Evolutionary conservation across 106 monocot species (phyloP).

Genomic region (Iris macrosiphon): DNA sequence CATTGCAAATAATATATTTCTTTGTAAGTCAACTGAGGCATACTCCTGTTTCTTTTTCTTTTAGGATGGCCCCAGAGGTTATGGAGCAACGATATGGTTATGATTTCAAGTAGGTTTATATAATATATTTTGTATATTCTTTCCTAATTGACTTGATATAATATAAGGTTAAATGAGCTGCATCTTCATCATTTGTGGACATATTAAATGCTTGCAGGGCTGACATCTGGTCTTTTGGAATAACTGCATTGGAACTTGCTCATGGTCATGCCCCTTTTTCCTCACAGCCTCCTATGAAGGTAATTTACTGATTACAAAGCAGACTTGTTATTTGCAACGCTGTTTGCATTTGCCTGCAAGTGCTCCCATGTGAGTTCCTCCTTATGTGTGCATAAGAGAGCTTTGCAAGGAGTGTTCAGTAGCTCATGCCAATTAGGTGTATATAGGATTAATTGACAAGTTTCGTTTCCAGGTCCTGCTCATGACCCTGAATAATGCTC

Average conservation of each 20-base stretch:
- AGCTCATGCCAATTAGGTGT: not conserved
- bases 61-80: slow-evolving; percentile 77
- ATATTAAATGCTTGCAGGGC: slow-evolving; percentile 33
- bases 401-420: not conserved
- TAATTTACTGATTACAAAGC: not conserved
- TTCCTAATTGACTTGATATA: not conserved
- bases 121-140: not conserved
- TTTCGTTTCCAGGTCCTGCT: slow-evolving; percentile 51
- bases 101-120: slow-evolving; percentile 46
- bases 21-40: not conserved
- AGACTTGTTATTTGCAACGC: not conserved
- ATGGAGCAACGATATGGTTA: slow-evolving; percentile 57
- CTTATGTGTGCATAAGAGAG: not conserved
- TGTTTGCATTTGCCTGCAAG: not conserved
- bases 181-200: too few species aligned
- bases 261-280: slow-evolving; percentile 75
- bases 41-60: not conserved
- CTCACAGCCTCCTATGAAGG: slow-evolving; percentile 62
- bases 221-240: slow-evolving; percentile 73
- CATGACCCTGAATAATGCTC: slow-evolving; percentile 73
- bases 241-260: slow-evolving; percentile 68
- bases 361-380: too few species aligned
- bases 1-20: not conserved
- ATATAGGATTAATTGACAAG: not conserved
- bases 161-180: not conserved